phyloP scores from a whole-genome alignment of 495 filamentous ascomycete species.

The Cudoniella acicularis region DNA sequence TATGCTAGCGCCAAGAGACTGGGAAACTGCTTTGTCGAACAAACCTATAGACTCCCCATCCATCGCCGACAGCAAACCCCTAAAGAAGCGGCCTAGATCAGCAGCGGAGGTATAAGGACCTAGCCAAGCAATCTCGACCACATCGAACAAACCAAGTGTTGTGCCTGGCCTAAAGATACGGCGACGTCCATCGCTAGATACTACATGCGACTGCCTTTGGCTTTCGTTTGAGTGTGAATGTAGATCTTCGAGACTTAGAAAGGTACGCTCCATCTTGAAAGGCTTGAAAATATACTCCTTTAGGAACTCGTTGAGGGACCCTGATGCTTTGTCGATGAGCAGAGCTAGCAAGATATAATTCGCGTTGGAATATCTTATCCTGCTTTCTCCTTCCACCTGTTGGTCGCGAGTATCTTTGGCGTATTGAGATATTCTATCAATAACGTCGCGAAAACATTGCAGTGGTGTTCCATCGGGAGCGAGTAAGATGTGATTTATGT shows the following conservation, averaged over 20 bases:
- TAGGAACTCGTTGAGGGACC: slow-evolving; percentile 6
- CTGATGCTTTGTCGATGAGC: slow-evolving; percentile 10
- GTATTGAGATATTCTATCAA: slow-evolving; percentile 10
- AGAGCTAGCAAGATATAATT: slow-evolving; percentile 16
- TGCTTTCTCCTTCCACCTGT: neutral
- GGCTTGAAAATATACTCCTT: slow-evolving; percentile 16
- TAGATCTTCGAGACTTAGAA: slow-evolving; percentile 1
- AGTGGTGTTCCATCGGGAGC: slow-evolving; percentile 15
- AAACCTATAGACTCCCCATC: slow-evolving; percentile 4
- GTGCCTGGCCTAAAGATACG: neutral
- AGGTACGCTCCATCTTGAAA: slow-evolving; percentile 13
- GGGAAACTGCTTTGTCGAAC: slow-evolving; percentile 3
- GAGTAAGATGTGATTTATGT: slow-evolving; percentile 12
- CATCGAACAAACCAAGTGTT: slow-evolving; percentile 1
- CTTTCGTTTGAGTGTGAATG: neutral
- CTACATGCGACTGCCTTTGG: slow-evolving; percentile 6
- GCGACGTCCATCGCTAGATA: slow-evolving; percentile 12
- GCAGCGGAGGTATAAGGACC: slow-evolving; percentile 11
- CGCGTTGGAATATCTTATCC: slow-evolving; percentile 8
- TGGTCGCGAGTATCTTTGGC: slow-evolving; percentile 6
- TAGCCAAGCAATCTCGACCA: slow-evolving; percentile 1
- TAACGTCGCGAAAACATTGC: neutral
- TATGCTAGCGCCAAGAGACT: neutral
- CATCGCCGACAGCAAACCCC: neutral
- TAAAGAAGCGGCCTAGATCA: slow-evolving; percentile 9